Base-by-base conservation (phyloP, 768 basidiomycete species). In the Scleroderma citrinum region DNA sequence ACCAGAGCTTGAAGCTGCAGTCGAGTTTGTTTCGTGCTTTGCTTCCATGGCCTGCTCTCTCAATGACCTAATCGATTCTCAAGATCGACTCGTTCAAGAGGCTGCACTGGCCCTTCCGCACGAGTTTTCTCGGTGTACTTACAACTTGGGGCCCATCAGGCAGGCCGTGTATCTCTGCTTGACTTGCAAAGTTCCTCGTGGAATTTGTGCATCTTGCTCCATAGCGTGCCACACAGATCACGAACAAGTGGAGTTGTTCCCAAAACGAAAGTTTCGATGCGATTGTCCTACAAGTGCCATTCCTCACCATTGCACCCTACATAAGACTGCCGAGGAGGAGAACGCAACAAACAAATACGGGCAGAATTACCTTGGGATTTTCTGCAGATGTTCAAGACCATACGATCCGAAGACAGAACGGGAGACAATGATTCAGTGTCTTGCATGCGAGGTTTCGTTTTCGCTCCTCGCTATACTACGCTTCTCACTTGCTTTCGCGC, bases 391-490 rank as follows among this genome's bases (percentile, higher is more conserved):
- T 62, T 76, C 78, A 37, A 67, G 77, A 53, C 64, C 76, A 36
- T 92, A 92, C 58, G 83, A 92, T 60, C 76, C 85, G 26, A 75
- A 76, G 56, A 80, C 70, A 17, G 90, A 92, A 67, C 66, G 64
- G 51, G 90, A 92, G 68, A 86, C 88, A 3, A 92, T 92, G 90
- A 83, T 92, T 26, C 90, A 92, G 69, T 92, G 90, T 63, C 67
- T 92, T 46, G 71, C 81, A 16, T 92, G 90, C 66, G 90, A 92
- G 76, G 89, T 91, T 55, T 48, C 51, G 24, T 42, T 21, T 21
- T 3, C 23, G 2, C 29, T 30, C 16, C 10, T 17, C 14, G 3
- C 21, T 7, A 21, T 16, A 17, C 19, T 24, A 5, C 3, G 23
- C 38, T 16, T 8, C 39, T 63, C 44, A 61, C 43, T 6, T 6